Evolutionary conservation across 257 asterid genomes (phyloP).

Genomic region (Solanum bukasovii): DNA sequence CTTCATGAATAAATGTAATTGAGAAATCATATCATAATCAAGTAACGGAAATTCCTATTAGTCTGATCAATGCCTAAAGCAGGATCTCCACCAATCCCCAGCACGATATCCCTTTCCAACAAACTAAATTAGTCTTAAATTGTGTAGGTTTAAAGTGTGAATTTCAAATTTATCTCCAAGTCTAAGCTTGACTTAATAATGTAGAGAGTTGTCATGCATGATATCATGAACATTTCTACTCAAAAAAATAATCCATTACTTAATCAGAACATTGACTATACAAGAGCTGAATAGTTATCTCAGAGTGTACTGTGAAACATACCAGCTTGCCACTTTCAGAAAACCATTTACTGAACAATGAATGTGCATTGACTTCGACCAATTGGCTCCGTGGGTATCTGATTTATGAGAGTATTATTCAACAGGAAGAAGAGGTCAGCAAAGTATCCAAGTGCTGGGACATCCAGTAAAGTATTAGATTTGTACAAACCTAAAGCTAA

Average conservation of each 20-base stretch:
- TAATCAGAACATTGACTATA: not conserved
- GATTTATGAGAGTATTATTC: constrained; percentile 8
- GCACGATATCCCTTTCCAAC: not conserved
- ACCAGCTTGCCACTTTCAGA: constrained; percentile 99
- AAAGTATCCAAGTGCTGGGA: not conserved
- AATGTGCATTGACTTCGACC: constrained; percentile 96
- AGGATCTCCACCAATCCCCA: not conserved
- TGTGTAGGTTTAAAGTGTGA: not conserved
- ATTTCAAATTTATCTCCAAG: not conserved
- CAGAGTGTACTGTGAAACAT: constrained; percentile 12
- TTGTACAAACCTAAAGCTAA: constrained; percentile 57
- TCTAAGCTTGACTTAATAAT: not conserved
- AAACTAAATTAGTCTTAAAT: not conserved
- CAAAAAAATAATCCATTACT: not conserved
- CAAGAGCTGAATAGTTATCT: not conserved
- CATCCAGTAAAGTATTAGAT: not conserved
- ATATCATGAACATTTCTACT: not conserved
- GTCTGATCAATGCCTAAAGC: not conserved
- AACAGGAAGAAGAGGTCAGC: not conserved
- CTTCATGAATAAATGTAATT: not conserved
- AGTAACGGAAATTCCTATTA: not conserved
- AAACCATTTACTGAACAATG: constrained; percentile 98
- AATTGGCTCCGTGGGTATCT: constrained; percentile 86
- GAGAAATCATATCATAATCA: not conserved
- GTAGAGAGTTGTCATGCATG: not conserved